phyloP scores from a whole-genome alignment of 768 basidiomycete species.

The Amyloporia xantha region DNA sequence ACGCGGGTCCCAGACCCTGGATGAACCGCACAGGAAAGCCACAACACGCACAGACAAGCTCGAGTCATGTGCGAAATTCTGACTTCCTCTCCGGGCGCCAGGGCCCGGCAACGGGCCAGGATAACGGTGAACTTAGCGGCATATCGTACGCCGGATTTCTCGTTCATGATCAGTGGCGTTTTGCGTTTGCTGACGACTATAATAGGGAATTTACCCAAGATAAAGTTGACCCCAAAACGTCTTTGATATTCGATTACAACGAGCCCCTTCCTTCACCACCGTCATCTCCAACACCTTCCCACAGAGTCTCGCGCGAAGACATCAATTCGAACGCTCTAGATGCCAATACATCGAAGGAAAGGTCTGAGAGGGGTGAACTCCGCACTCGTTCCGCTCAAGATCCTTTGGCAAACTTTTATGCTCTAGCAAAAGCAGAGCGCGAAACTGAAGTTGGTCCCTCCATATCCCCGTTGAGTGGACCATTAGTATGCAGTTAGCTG shows the following conservation, averaged over 20 bases:
- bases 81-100: not conserved
- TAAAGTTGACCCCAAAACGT: slow-evolving; percentile 3
- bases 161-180: too few relatives aligned
- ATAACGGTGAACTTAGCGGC: slow-evolving; percentile 32
- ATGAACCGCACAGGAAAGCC: slow-evolving; percentile 9
- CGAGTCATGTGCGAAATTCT: not conserved
- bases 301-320: too few relatives aligned
- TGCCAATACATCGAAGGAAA: not conserved
- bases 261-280: slow-evolving; percentile 10
- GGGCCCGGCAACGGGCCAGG: not conserved
- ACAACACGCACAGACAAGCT: slow-evolving; percentile 7
- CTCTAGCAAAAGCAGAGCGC: slow-evolving; percentile 42
- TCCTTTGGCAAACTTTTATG: slow-evolving; percentile 62
- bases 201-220: slow-evolving; percentile 18
- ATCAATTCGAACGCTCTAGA: too few relatives aligned
- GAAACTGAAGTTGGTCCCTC: slow-evolving; percentile 34
- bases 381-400: slow-evolving; percentile 26
- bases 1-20: slow-evolving; percentile 9
- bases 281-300: not conserved
- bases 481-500: not conserved
- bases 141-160: slow-evolving; percentile 45
- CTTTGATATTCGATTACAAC: slow-evolving; percentile 29
- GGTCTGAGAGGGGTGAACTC: not conserved
- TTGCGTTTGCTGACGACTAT: slow-evolving; percentile 7
- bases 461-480: not conserved